Conservation (phyloP, 345 rosid species). For the Bruguiera sexangula region DNA sequence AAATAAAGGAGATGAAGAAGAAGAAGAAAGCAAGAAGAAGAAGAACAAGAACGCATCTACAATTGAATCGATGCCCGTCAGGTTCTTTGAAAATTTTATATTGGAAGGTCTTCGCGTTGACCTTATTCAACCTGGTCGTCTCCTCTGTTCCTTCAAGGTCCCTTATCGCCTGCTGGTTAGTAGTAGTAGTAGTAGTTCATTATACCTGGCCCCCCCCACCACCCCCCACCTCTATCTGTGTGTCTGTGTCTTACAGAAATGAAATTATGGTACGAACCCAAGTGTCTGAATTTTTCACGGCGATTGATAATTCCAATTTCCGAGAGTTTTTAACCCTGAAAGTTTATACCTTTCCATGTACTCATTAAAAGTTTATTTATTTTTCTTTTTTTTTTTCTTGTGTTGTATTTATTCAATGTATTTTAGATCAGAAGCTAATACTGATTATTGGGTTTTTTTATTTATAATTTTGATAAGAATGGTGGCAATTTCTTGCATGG, state of each 20-base stretch:
- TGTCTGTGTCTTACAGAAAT: neutral
- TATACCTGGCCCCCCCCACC: neutral
- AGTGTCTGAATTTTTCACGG: too few relatives aligned
- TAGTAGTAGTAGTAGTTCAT: neutral
- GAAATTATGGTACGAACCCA: neutral
- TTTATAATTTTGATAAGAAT: conserved; percentile 41
- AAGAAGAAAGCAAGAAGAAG: conserved; percentile 11
- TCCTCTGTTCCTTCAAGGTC: conserved; percentile 73
- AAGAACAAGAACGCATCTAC: conserved; percentile 27
- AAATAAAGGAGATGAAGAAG: conserved; percentile 39
- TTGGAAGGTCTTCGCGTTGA: conserved; percentile 58
- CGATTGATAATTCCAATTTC: too few relatives aligned
- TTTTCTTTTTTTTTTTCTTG: neutral
- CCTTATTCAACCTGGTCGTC: conserved; percentile 65
- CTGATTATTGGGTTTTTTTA: neutral
- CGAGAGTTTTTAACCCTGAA: too few relatives aligned
- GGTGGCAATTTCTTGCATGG: conserved; percentile 90
- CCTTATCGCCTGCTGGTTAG: conserved; percentile 73
- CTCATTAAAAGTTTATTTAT: too few relatives aligned
- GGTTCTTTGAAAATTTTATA: conserved; percentile 60
- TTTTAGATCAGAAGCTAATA: too few relatives aligned
- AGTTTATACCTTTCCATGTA: too few relatives aligned
- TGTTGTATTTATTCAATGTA: neutral
- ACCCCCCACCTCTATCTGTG: neutral
- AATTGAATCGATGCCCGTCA: conserved; percentile 39